Percentiles rank a stretch among this genome's conserved stretches.
These are phyloP conservation scores for Fusarium algeriense DNA, from an alignment of 2,329 filamentous ascomycete genomes.

Conservation along the genomic window DNA sequence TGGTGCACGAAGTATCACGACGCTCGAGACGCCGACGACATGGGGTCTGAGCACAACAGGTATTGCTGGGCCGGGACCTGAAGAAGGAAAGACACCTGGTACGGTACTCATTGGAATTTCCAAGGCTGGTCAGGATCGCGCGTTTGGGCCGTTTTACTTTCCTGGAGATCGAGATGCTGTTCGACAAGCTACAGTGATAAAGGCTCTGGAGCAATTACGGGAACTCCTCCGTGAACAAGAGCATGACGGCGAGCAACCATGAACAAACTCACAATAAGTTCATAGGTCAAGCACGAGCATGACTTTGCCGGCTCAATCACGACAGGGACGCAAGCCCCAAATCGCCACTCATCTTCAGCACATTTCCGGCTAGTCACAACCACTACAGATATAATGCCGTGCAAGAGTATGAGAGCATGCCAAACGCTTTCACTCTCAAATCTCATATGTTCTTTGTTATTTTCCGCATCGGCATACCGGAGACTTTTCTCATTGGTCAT, in stretches of 20 bases:
- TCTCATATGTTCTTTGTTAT: too few relatives aligned
- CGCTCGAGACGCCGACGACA: slow-evolving; percentile 25
- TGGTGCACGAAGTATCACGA: slow-evolving; percentile 25
- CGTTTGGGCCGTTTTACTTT: slow-evolving; percentile 35
- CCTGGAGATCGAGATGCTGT: slow-evolving; percentile 16
- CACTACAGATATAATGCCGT: too few relatives aligned
- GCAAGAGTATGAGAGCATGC: too few relatives aligned
- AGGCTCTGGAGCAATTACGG: slow-evolving; percentile 21
- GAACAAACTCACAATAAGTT: accelerated
- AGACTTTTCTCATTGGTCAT: too few relatives aligned
- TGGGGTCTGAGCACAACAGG: slow-evolving; percentile 39
- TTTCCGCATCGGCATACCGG: too few relatives aligned
- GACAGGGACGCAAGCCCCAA: neutral
- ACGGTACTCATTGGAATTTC: slow-evolving; percentile 38
- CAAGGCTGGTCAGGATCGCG: neutral
- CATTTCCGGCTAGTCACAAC: too few relatives aligned
- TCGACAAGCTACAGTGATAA: slow-evolving; percentile 5
- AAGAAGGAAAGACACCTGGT: slow-evolving; percentile 35
- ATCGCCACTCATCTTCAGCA: accelerated
- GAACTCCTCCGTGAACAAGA: slow-evolving; percentile 1
- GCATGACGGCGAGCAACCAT: neutral
- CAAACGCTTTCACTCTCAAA: too few relatives aligned
- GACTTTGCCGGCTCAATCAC: accelerated
- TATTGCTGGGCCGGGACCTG: slow-evolving; percentile 17
- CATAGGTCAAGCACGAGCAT: neutral